Conservation (phyloP, 331 rosid species). For the Quercus lobata region DNA sequence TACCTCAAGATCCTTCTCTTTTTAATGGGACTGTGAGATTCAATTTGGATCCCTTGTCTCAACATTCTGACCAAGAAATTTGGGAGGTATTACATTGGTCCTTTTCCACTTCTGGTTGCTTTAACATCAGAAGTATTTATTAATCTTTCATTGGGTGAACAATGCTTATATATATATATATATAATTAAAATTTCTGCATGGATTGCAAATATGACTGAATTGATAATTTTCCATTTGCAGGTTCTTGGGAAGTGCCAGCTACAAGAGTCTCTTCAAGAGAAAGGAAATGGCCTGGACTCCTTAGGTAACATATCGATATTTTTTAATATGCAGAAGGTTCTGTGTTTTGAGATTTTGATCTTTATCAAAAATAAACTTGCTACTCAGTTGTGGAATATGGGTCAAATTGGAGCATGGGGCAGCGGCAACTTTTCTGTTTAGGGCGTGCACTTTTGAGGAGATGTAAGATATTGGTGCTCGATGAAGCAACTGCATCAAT, state of each 20-base stretch:
- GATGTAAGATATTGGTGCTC: slow-evolving; percentile 66
- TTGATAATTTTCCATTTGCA: neutral
- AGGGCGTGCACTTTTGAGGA: slow-evolving; percentile 79
- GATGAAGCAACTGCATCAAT: slow-evolving; percentile 95
- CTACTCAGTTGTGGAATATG: slow-evolving; percentile 59
- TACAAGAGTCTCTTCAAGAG: slow-evolving; percentile 60
- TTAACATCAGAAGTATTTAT: no score
- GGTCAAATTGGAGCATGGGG: slow-evolving; percentile 94
- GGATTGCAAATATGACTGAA: neutral
- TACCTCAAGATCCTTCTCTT: no score
- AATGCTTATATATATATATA: neutral
- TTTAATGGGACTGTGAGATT: no score
- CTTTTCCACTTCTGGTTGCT: no score
- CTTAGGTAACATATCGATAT: slow-evolving; percentile 31
- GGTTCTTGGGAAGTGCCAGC: slow-evolving; percentile 65
- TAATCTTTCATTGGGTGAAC: neutral
- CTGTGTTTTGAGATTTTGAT: neutral
- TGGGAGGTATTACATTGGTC: no score
- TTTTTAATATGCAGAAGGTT: neutral
- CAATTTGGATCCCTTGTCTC: no score
- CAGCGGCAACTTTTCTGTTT: slow-evolving; percentile 82
- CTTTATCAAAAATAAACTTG: neutral
- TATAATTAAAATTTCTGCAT: neutral
- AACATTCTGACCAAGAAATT: no score
- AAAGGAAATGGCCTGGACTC: slow-evolving; percentile 62